Base-by-base conservation (phyloP, 257 asterid genomes). In the Paraleonurus japonicus region DNA sequence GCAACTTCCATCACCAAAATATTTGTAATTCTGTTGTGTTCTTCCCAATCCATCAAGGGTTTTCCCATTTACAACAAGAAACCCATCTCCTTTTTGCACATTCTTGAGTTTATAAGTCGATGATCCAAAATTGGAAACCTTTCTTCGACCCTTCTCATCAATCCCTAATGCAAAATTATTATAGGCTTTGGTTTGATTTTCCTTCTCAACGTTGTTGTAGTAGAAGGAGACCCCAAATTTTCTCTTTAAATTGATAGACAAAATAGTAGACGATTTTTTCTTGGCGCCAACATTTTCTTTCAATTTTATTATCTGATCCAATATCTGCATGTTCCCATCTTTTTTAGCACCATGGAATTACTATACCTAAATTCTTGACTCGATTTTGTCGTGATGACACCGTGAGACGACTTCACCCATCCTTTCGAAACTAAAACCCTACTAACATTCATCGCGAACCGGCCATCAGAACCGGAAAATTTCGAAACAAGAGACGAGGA, bases 321-420 rank as follows among this genome's bases (percentile, higher is more conserved):
- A 65, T 39, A 76, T 64, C 79, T 89, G 92, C 76, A 61, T 51
- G 71, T 82, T 80, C 53, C 81, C 85, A 5, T 76, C 67, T 84
- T 72, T 65, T 79, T 86, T 72, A 89, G n/a, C 53, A 43, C 61
- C 86, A 89, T 84, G 13, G 48, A 16, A 68, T 84, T 89, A 12
- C 76, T 69, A 22, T 81, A 88, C 22, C 72, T 77, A 17, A 88
- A 77, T 17, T 43, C 71, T 57, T 76, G 88, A 11, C 51, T 70
- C 13, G 80, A 78, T 20, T 66, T 63, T 0, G 86, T 81, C 5
- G 53, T 66, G 71, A 84, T 69, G 47, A 15, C 30, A 5, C 95
- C 90, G 59, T 61, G 60, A 16, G 91, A 88, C 4, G 95, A 84
- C n/a, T 78, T 77, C 15, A 88, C 79, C 85, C 83, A 79, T 35